Base-by-base conservation (phyloP, 2,329 filamentous ascomycete species). In the Bipolaris sorokiniana region DNA sequence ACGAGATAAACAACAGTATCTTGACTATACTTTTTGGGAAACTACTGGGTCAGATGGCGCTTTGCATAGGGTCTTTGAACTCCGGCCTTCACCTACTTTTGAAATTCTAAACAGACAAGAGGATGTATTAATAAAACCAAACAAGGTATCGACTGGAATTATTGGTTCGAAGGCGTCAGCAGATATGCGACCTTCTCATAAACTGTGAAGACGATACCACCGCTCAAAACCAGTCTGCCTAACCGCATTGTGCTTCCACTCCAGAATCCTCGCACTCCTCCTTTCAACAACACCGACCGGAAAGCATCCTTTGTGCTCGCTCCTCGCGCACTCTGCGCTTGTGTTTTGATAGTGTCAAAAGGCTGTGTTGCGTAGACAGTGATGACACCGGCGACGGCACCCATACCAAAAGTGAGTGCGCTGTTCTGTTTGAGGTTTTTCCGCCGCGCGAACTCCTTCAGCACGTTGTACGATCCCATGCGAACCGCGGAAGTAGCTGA, bases 391-490 rank as follows among this genome's bases (percentile, higher is more conserved):
- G 73, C 72, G 23, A 69, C 34, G 1, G 71, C 70, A 13, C 72
- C 72, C 7, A 64, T 65, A 0, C 62, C 63, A 48, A 76, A 73
- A 0, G 68, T 70, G 33, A 62, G 52, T 2, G 59, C 61, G 5
- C 58, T 68, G 22, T 63, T 70, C 34, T 69, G 65, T 1, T 68
- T 57, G 5, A 69, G 41, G 2, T 67, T 64, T 9, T 65, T 54
- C 11, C 48, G 57, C 33, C 56, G 52, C 13, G 64, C 61, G 15
- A 68, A 61, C 41, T 80, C 78, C 18, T 78, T 78, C 41, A 83
- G 64, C 20, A 80, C 72, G 52, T 82, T 83, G 68, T 83, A 84
- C 2, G 76, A 78, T 0, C 80, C 80, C 79, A 82, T 81, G 6
- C 80, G 73, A 1, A 82, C 77, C 1, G 78, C 79, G 0, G 80